Conservation (phyloP, 73 alveolate genomes). For the Paramecium sonneborni region DNA sequence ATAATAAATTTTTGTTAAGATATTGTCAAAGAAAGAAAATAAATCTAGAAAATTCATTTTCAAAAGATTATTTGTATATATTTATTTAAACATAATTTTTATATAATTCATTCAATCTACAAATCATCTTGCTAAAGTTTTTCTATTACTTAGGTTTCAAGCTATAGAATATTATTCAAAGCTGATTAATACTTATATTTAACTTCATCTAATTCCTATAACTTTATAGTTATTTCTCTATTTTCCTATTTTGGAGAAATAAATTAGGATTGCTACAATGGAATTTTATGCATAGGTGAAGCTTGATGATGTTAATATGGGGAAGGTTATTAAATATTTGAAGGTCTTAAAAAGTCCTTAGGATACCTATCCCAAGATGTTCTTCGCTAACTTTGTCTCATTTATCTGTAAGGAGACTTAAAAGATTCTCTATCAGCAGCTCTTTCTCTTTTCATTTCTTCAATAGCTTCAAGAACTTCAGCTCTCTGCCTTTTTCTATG, state of each 20-base stretch:
- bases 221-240: not conserved
- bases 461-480: conserved; percentile 1
- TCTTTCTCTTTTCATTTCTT: conserved; percentile 19
- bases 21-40: too few relatives aligned
- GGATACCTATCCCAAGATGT: not conserved
- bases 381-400: not conserved
- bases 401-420: not conserved
- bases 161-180: not conserved
- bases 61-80: too few relatives aligned
- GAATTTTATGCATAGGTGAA: not conserved
- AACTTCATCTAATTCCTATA: conserved; percentile 17
- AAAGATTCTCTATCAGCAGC: not conserved
- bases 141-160: not conserved
- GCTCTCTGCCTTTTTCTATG: not conserved
- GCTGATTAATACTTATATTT: conserved; percentile 6
- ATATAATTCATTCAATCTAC: not conserved
- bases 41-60: too few relatives aligned
- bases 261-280: not conserved
- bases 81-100: too few relatives aligned
- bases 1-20: too few relatives aligned
- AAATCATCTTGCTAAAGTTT: not conserved
- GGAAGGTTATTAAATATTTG: not conserved
- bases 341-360: not conserved
- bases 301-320: not conserved
- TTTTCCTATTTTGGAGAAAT: not conserved